Base-by-base conservation (phyloP, 768 basidiomycete species). In the Mycena belliarum region DNA sequence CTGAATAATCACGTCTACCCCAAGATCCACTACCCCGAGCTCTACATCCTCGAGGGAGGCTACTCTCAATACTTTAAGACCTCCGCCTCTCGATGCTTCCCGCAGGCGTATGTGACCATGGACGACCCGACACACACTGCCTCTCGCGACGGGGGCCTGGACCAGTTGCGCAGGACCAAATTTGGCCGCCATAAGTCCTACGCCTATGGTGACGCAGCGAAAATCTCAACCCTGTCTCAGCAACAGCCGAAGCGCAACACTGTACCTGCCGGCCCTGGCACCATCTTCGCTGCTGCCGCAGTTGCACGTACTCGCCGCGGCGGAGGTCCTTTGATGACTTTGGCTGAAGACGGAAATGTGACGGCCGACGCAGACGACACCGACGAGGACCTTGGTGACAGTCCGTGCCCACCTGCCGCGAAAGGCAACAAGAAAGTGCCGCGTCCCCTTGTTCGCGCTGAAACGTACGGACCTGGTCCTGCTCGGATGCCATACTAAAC, bases 41-140 rank as follows among this genome's bases (percentile, higher is more conserved):
- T 98, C 18, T 99, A 98, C 75, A 84, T 99, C 65, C 84, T 99
- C 9, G 93, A 97, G 74, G 97, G 97, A 35, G 97, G 97, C 14
- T 99, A 98, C 72, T 93, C 87, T 64, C 82, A 85, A 41, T 98
- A 94, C 76, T 97, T 81, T 76, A 84, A 86, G 64, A 73, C 77
- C 23, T 88, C 83, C 49, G 75, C 84, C 2, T 69, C 73, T 28
- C 88, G 87, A 43, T 98, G 96, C 75, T 78, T 89, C 45, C 95
- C 93, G 0, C 76, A 75, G 18, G 88, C 82, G 1, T 99, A 99
- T 68, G 87, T 96, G 40, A 85, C 82, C 8, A 99, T 99, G 97
- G 94, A 98, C 67, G 95, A 98, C 70, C 95, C 95, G 2, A 81
- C 80, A 43, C 87, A 96, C 70, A 83, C 87, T 20, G 76, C 79